phyloP scores from a whole-genome alignment of 2,329 filamentous ascomycete species.

The Aspergillus quadrilineatus region DNA sequence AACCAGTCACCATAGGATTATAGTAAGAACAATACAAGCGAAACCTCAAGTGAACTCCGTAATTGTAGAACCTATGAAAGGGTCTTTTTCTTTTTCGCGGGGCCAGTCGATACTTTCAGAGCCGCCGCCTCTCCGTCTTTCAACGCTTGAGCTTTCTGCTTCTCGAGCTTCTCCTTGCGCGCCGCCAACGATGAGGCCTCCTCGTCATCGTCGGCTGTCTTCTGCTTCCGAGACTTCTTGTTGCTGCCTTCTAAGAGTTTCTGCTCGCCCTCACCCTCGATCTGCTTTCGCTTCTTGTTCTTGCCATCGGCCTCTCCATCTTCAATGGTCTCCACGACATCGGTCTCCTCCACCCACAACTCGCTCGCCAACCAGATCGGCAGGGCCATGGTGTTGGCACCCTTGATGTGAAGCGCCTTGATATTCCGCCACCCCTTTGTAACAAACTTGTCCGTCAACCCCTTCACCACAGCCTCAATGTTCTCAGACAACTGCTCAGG shows the following conservation, averaged over 20 bases:
- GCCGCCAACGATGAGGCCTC: slow-evolving; percentile 35
- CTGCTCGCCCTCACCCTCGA: slow-evolving; percentile 30
- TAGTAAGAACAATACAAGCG: neutral
- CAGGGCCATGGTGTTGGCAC: slow-evolving; percentile 79
- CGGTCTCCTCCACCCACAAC: slow-evolving; percentile 78
- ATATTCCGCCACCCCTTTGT: slow-evolving; percentile 86
- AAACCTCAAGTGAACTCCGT: slow-evolving; percentile 11
- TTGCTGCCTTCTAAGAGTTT: slow-evolving; percentile 31
- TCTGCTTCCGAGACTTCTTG: slow-evolving; percentile 44
- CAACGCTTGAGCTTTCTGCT: slow-evolving; percentile 50
- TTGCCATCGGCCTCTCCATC: slow-evolving; percentile 36
- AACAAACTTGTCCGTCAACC: slow-evolving; percentile 74
- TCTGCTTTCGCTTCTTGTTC: slow-evolving; percentile 58
- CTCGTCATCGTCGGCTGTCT: slow-evolving; percentile 39
- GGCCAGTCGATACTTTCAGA: slow-evolving; percentile 22
- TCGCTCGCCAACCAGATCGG: slow-evolving; percentile 95
- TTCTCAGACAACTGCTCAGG: slow-evolving; percentile 78
- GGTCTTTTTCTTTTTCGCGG: slow-evolving; percentile 40
- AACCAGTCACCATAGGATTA: slow-evolving; percentile 23
- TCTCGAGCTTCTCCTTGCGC: slow-evolving; percentile 51
- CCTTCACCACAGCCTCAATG: slow-evolving; percentile 67
- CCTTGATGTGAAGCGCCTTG: slow-evolving; percentile 84
- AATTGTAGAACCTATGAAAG: slow-evolving; percentile 36
- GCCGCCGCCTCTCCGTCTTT: slow-evolving; percentile 41
- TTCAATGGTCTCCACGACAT: slow-evolving; percentile 60